phyloP scores from a whole-genome alignment of 495 filamentous ascomycete species.

The Talaromyces thailandensis region DNA sequence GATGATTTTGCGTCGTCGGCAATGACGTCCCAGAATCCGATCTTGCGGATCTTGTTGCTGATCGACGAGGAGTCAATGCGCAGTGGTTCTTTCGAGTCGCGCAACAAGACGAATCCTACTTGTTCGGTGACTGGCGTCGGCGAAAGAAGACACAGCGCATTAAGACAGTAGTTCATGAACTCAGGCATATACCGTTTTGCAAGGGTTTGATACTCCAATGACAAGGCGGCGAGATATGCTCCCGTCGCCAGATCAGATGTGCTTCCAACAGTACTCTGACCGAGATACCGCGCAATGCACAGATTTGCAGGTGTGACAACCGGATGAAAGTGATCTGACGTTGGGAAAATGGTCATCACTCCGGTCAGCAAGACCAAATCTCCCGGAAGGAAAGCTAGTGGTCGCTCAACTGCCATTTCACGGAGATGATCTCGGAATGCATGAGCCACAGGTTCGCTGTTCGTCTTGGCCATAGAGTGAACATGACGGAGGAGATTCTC shows the following conservation, averaged over 20 bases:
- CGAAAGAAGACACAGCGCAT: constrained; percentile 61
- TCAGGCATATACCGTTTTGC: constrained; percentile 87
- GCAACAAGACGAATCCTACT: constrained; percentile 52
- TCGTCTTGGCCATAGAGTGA: constrained; percentile 78
- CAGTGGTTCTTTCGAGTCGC: constrained; percentile 45
- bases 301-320: constrained; percentile 85
- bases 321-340: constrained; percentile 92
- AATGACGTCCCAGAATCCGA: constrained; percentile 48
- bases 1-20: constrained; percentile 13
- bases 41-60: constrained; percentile 19
- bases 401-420: constrained; percentile 48
- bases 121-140: constrained; percentile 36
- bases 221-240: constrained; percentile 67
- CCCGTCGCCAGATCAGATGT: constrained; percentile 62
- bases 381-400: constrained; percentile 53
- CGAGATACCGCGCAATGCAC: constrained; percentile 72
- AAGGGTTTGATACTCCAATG: constrained; percentile 67
- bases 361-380: constrained; percentile 78
- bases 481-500: constrained; percentile 69
- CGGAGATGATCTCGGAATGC: constrained; percentile 68
- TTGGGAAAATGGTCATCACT: constrained; percentile 78
- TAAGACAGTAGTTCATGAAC: constrained; percentile 69
- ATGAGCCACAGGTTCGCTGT: constrained; percentile 64
- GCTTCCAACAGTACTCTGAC: constrained; percentile 55
- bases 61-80: constrained; percentile 30